Evolutionary conservation across 306 rosid species (phyloP).

Genomic region (Ziziphus jujuba): DNA sequence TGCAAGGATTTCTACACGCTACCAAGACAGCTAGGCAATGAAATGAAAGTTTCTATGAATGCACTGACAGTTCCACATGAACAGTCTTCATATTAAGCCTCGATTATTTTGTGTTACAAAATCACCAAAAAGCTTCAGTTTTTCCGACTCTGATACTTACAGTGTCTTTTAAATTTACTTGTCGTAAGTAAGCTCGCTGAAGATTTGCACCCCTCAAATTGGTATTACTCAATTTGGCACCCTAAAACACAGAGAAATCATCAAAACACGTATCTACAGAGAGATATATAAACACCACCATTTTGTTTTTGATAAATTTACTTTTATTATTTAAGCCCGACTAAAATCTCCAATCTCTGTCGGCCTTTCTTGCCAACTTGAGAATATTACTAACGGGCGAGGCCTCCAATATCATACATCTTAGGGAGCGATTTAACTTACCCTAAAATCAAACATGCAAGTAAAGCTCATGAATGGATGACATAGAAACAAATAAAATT

Average conservation of each 20-base stretch:
- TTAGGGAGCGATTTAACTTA: too few relatives aligned
- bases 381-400: not conserved
- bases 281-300: not conserved
- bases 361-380: not conserved
- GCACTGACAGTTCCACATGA: not conserved
- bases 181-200: slow-evolving; percentile 87
- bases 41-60: not conserved
- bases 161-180: slow-evolving; percentile 71
- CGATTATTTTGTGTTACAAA: not conserved
- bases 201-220: slow-evolving; percentile 85
- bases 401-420: too few relatives aligned
- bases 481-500: too few relatives aligned
- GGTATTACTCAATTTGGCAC: slow-evolving; percentile 77
- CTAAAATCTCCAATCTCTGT: too few relatives aligned
- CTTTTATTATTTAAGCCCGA: not conserved
- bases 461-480: too few relatives aligned
- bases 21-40: not conserved
- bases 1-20: too few relatives aligned
- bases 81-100: not conserved
- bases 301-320: not conserved
- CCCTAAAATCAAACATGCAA: too few relatives aligned
- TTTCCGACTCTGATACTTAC: slow-evolving; percentile 56
- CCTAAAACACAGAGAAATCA: slow-evolving; percentile 41
- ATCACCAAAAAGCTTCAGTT: not conserved
- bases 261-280: not conserved